Percentiles rank a stretch among this genome's conserved stretches.
Evolutionary conservation across 108 stramenopile species (phyloP).

Genomic region (Cyclotella baltica): DNA sequence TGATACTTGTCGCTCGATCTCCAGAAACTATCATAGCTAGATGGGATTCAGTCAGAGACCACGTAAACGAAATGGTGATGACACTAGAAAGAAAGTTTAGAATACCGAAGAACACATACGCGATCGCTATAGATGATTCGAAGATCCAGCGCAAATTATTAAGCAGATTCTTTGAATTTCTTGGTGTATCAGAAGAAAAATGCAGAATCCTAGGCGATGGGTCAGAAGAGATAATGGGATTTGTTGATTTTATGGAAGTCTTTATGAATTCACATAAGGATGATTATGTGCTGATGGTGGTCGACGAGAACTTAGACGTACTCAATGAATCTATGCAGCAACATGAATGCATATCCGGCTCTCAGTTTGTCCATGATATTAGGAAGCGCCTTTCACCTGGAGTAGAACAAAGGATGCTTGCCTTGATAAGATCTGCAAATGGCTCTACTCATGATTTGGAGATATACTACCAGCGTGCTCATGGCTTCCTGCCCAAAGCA

Average conservation of each 20-base stretch:
- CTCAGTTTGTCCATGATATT: slow-evolving; percentile 43
- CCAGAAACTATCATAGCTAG: too few species aligned
- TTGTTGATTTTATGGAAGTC: slow-evolving; percentile 39
- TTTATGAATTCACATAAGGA: slow-evolving; percentile 48
- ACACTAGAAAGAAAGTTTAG: too few species aligned
- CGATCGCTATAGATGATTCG: slow-evolving; percentile 77
- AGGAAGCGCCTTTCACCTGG: slow-evolving; percentile 22
- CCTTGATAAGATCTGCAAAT: slow-evolving; percentile 70
- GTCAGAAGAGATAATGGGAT: slow-evolving; percentile 59
- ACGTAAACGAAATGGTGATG: too few species aligned
- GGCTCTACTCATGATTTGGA: slow-evolving; percentile 61
- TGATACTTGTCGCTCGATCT: too few species aligned
- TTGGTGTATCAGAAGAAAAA: slow-evolving; percentile 53
- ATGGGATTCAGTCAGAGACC: too few species aligned
- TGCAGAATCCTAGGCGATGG: slow-evolving; percentile 54
- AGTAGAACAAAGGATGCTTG: slow-evolving; percentile 42
- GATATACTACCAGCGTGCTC: slow-evolving; percentile 54
- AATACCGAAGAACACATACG: slow-evolving; percentile 60
- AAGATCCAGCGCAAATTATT: slow-evolving; percentile 76
- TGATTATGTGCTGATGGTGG: slow-evolving; percentile 61
- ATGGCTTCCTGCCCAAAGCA: slow-evolving; percentile 71
- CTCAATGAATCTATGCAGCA: slow-evolving; percentile 33
- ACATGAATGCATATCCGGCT: slow-evolving; percentile 63
- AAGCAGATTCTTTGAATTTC: slow-evolving; percentile 50
- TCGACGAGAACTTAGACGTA: slow-evolving; percentile 76